A percentile compares a stretch with the other conserved stretches of the same genome.
phyloP scores from a whole-genome alignment of 2,329 filamentous ascomycete species.

The Catunica adiposa region DNA sequence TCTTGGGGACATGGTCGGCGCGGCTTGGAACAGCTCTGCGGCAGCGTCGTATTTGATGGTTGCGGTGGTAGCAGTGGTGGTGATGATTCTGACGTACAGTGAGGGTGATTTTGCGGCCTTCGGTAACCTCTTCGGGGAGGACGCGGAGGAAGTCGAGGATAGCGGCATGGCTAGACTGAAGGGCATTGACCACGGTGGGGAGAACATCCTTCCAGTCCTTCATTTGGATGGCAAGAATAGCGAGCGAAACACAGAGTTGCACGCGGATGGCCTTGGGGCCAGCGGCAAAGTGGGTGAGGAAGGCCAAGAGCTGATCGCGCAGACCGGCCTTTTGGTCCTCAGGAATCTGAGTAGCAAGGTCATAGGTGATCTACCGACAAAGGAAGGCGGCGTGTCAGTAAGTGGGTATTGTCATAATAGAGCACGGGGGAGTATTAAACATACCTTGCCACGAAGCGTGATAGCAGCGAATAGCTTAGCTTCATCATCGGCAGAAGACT shows the following conservation, averaged over 20 bases:
- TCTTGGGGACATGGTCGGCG: not conserved
- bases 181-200: constrained; percentile 57
- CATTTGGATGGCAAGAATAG: constrained; percentile 93
- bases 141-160: constrained; percentile 94
- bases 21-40: not conserved
- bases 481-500: constrained; percentile 64
- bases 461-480: constrained; percentile 91
- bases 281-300: constrained; percentile 64
- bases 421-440: not conserved
- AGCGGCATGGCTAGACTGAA: constrained; percentile 67
- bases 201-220: constrained; percentile 88
- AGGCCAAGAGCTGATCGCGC: constrained; percentile 65
- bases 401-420: not conserved
- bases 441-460: constrained; percentile 91
- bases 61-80: constrained; percentile 1
- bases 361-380: constrained; percentile 68
- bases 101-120: constrained; percentile 98
- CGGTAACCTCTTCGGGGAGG: constrained; percentile 94
- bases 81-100: constrained; percentile 64
- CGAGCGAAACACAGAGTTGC: constrained; percentile 87
- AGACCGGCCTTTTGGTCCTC: constrained; percentile 57
- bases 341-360: constrained; percentile 71
- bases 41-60: not conserved
- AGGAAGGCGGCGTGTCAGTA: not conserved
- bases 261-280: constrained; percentile 75